phyloP scores from a whole-genome alignment of 805 yeast species.

The Pichia pseudocactophila region DNA sequence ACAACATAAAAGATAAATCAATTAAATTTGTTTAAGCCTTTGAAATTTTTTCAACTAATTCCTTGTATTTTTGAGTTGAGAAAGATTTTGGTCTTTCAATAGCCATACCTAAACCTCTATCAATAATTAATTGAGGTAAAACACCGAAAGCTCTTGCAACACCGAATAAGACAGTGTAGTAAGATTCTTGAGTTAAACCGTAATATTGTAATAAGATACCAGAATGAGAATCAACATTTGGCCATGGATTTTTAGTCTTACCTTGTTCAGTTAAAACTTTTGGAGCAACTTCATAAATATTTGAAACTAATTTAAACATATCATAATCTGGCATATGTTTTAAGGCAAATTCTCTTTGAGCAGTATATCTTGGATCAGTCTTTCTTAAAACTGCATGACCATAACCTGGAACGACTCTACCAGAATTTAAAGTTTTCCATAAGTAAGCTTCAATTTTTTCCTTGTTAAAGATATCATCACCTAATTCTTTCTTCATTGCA shows the following conservation, averaged over 20 bases:
- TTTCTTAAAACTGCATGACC: conserved; percentile 84
- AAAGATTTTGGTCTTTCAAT: conserved; percentile 89
- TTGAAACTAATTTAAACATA: conserved; percentile 67
- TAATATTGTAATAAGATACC: conserved; percentile 81
- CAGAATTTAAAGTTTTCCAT: conserved; percentile 71
- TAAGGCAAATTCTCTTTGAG: conserved; percentile 76
- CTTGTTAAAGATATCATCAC: conserved; percentile 56
- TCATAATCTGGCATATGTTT: conserved; percentile 71
- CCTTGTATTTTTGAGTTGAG: conserved; percentile 88
- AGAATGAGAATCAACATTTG: conserved; percentile 83
- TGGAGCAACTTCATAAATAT: conserved; percentile 78
- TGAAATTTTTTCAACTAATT: conserved; percentile 45
- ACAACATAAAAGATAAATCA: neutral
- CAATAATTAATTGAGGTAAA: conserved; percentile 75
- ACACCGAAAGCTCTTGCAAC: conserved; percentile 84
- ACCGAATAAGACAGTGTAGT: conserved; percentile 82
- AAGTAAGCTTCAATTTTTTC: conserved; percentile 65
- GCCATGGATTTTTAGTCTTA: conserved; percentile 91
- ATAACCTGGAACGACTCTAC: conserved; percentile 84
- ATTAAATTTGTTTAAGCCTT: conserved; percentile 13
- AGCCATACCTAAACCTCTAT: conserved; percentile 74
- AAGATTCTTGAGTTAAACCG: conserved; percentile 73
- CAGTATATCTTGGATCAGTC: conserved; percentile 83
- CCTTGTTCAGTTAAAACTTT: conserved; percentile 73
- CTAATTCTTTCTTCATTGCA: conserved; percentile 54